Base-by-base conservation (phyloP, 139 green algal genomes). In the Astrephomene gubernaculifera region DNA sequence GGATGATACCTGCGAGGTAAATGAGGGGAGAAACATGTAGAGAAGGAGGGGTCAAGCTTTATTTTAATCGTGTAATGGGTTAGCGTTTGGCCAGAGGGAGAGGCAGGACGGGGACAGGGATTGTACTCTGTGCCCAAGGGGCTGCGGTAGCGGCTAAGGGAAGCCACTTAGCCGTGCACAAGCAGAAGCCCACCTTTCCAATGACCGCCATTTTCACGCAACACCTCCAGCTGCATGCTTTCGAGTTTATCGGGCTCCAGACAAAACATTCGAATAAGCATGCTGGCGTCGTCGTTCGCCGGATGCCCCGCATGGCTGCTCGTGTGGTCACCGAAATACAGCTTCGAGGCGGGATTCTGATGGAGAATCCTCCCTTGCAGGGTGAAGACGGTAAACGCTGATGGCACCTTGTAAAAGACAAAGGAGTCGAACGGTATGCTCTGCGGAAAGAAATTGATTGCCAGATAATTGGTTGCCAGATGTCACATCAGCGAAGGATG, bases 361-460 rank as follows among this genome's bases (percentile, higher is more conserved):
- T 67, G 49, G 6, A 80, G 22, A 14, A 39, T 29, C 24, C n/a
- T 14, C 19, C 72, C 72, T 7, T 5, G 31, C 33, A 44, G 14
- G 72, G n/a, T 67, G 72, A 80, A 67, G 31, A 80, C 72, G 14
- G 72, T 80, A n/a, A 80, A 31, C 29, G 72, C 72, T 1, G 72
- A 45, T 24, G 72, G 49, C 72, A 80, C 25, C 9, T 10, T 33
- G 27, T 36, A 19, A 29, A 25, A 68, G 7, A 80, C 21, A n/a
- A 80, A 39, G 9, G 72, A 29, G 35, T 80, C 72, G n/a, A n/a
- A n/a, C n/a, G n/a, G n/a, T n/a, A n/a, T n/a, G n/a, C n/a, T n/a
- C n/a, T n/a, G n/a, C n/a, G n/a, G n/a, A n/a, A n/a, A n/a, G n/a
- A n/a, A n/a, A n/a, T n/a, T n/a, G n/a, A n/a, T n/a, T n/a, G n/a